A percentile compares a stretch with the other conserved stretches of the same genome.
These are phyloP conservation scores for Coemansia sp. DNA, from an alignment of 371 early-diverging fungal species.

Conservation along the genomic window DNA sequence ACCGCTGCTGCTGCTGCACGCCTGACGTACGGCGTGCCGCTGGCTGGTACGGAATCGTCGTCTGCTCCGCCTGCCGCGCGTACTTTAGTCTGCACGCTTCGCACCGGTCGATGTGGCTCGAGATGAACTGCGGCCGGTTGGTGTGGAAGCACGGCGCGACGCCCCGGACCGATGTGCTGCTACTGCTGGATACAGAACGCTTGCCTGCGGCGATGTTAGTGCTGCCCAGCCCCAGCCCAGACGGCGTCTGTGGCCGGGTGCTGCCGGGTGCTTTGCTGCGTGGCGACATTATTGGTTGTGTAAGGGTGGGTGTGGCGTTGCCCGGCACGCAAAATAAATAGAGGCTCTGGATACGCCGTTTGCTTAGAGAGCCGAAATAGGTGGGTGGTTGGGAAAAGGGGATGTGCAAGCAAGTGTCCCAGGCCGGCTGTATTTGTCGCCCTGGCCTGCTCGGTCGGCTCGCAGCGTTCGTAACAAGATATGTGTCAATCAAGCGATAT, in stretches of 20 bases:
- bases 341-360: too few relatives aligned
- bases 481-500: not conserved
- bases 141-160: slow-evolving; percentile 47
- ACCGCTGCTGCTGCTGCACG: slow-evolving; percentile 27
- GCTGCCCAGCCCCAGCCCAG: slow-evolving; percentile 28
- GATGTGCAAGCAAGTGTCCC: too few relatives aligned
- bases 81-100: slow-evolving; percentile 48
- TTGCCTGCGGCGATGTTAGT: slow-evolving; percentile 11
- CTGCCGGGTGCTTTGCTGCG: slow-evolving; percentile 10
- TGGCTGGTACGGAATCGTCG: slow-evolving; percentile 34
- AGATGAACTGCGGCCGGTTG: slow-evolving; percentile 45
- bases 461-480: not conserved
- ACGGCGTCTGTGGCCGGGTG: slow-evolving; percentile 27
- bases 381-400: too few relatives aligned
- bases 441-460: too few relatives aligned
- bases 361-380: too few relatives aligned
- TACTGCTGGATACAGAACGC: slow-evolving; percentile 42
- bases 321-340: not conserved
- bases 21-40: slow-evolving; percentile 35
- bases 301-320: not conserved
- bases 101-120: slow-evolving; percentile 48
- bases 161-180: slow-evolving; percentile 30
- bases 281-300: slow-evolving; percentile 18
- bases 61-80: slow-evolving; percentile 43
- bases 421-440: too few relatives aligned